phyloP scores from a whole-genome alignment of 345 rosid species.

The Mangifera indica region DNA sequence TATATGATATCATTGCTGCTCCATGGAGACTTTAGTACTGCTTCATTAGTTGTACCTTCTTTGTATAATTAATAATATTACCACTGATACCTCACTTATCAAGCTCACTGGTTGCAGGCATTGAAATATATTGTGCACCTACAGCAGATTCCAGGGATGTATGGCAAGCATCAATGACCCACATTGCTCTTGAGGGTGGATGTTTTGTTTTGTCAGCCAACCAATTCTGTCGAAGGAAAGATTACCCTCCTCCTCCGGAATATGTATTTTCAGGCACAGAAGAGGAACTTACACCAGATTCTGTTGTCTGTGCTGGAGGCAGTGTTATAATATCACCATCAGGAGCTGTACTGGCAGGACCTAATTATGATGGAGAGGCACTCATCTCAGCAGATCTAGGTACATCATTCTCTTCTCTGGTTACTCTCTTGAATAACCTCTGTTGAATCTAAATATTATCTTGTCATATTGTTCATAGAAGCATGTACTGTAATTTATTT shows the following conservation, averaged over 20 bases:
- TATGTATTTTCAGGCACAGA: conserved; percentile 65
- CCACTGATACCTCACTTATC: not conserved
- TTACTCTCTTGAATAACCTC: not conserved
- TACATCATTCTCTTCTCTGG: conserved; percentile 22
- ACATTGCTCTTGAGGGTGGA: conserved; percentile 96
- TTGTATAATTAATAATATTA: not conserved
- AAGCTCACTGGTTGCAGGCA: conserved; percentile 40
- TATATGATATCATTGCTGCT: not conserved
- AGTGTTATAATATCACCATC: conserved; percentile 86
- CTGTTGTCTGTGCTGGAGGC: conserved; percentile 89
- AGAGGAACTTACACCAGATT: conserved; percentile 64
- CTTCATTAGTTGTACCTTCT: not conserved
- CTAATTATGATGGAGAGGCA: conserved; percentile 83
- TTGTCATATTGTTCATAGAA: not conserved
- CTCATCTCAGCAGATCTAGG: conserved; percentile 90
- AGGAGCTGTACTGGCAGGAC: conserved; percentile 84
- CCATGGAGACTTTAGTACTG: not conserved
- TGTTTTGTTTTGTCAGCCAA: conserved; percentile 89
- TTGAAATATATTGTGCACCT: conserved; percentile 94
- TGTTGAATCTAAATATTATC: not conserved
- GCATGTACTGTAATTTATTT: not conserved
- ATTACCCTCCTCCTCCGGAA: conserved; percentile 90
- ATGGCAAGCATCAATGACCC: conserved; percentile 92
- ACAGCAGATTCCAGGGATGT: conserved; percentile 83
- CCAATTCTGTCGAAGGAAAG: conserved; percentile 83